Percentiles rank a stretch among this genome's conserved stretches.
phyloP scores from a whole-genome alignment of 345 rosid species.

The Sonneratia alba region DNA sequence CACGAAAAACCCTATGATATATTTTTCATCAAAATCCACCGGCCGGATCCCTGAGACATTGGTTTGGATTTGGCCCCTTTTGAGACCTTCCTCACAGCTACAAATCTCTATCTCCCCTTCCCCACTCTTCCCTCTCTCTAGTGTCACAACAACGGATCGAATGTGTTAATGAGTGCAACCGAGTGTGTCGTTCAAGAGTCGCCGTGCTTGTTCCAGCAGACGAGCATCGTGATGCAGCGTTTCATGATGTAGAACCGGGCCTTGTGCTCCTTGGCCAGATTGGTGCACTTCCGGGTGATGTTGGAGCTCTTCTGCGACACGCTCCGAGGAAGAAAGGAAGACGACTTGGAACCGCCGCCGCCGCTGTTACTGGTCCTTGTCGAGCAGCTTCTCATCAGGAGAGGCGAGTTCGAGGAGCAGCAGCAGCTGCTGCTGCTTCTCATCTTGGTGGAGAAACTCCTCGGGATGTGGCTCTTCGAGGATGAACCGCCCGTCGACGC shows the following conservation, averaged over 20 bases:
- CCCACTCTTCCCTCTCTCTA: neutral
- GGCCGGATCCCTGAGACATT: too few species aligned
- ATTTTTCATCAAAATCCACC: too few species aligned
- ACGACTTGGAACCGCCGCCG: neutral
- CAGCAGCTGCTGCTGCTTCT: neutral
- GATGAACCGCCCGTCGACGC: neutral
- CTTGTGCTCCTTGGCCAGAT: constrained; percentile 20
- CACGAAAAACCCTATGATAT: too few species aligned
- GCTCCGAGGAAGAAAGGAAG: constrained; percentile 10
- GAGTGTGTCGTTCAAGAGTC: neutral
- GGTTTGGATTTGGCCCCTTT: too few species aligned
- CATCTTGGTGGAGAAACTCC: constrained; percentile 16
- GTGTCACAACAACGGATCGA: neutral
- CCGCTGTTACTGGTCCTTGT: neutral
- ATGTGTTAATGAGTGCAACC: too few species aligned
- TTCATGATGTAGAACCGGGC: constrained; percentile 19
- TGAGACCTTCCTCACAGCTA: too few species aligned
- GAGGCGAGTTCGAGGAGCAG: neutral
- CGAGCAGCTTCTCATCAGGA: constrained; percentile 10
- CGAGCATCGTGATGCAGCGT: constrained; percentile 20
- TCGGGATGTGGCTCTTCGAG: constrained; percentile 1
- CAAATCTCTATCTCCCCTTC: too few species aligned
- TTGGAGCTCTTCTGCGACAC: constrained; percentile 13
- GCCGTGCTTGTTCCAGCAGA: constrained; percentile 17
- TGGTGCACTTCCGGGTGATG: constrained; percentile 15